A percentile compares a stretch with the other conserved stretches of the same genome.
Evolutionary conservation across 2,329 filamentous ascomycete species (phyloP).

Genomic region (Paradendryphiella salina): DNA sequence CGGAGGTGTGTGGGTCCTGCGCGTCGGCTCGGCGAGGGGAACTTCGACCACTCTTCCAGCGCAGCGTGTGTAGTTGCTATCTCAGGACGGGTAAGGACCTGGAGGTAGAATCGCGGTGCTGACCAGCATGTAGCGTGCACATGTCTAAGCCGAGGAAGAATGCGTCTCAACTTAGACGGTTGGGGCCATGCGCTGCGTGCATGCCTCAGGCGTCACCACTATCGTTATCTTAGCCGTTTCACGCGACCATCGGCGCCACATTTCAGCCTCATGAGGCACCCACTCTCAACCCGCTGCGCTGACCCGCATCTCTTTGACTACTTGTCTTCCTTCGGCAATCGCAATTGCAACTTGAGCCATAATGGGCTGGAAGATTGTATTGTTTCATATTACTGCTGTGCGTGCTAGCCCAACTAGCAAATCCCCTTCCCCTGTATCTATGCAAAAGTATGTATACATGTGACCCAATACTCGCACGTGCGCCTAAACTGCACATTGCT

Average conservation of each 20-base stretch:
- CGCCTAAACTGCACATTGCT: conserved; percentile 9
- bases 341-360: no score
- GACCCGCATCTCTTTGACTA: neutral
- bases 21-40: conserved; percentile 12
- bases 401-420: neutral
- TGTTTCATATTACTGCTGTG: conserved; percentile 14
- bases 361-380: neutral
- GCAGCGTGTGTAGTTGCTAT: conserved; percentile 1
- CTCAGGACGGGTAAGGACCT: neutral
- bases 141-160: neutral
- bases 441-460: neutral
- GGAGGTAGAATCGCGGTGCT: neutral
- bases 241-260: conserved; percentile 13
- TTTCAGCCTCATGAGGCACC: conserved; percentile 4
- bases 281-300: neutral
- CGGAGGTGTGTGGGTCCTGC: conserved; percentile 19
- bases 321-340: neutral
- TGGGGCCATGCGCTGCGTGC: neutral
- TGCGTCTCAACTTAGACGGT: neutral
- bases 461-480: conserved; percentile 4
- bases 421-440: neutral
- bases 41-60: conserved; percentile 2
- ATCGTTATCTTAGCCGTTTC: conserved; percentile 17
- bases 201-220: conserved; percentile 9
- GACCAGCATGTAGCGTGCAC: neutral